Percentiles rank a stretch among this genome's conserved stretches.
phyloP scores from a whole-genome alignment of 345 rosid genomes.

The Hibiscus tridactylites region DNA sequence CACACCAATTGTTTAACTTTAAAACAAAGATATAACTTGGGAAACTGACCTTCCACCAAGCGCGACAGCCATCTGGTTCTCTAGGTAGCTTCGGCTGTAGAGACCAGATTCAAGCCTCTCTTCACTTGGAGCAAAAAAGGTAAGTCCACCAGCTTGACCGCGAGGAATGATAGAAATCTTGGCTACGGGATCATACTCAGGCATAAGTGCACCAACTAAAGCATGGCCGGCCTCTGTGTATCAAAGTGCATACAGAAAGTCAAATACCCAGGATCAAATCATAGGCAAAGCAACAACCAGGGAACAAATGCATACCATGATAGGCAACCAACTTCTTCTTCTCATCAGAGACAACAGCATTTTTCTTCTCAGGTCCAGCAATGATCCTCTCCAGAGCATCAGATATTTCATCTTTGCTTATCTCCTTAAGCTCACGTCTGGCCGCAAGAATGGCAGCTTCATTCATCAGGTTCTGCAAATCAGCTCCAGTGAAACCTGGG shows the following conservation, averaged over 20 bases:
- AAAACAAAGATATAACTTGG: background rate
- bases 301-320: conserved; percentile 47
- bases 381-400: conserved; percentile 98
- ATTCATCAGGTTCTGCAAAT: conserved; percentile 92
- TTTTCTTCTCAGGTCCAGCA: conserved; percentile 99
- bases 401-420: conserved; percentile 93
- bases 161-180: conserved; percentile 96
- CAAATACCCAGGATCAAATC: background rate
- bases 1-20: too few relatives aligned
- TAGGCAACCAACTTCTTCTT: conserved; percentile 91
- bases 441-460: conserved; percentile 99
- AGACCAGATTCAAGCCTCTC: conserved; percentile 97
- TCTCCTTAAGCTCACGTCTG: conserved; percentile 96
- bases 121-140: conserved; percentile 94
- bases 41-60: conserved; percentile 88
- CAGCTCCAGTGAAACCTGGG: conserved; percentile 95
- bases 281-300: background rate
- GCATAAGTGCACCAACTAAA: conserved; percentile 94
- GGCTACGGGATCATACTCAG: conserved; percentile 95
- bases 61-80: conserved; percentile 98
- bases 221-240: conserved; percentile 97
- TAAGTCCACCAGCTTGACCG: conserved; percentile 97
- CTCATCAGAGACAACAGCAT: conserved; percentile 91
- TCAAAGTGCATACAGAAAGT: background rate
- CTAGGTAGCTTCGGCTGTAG: conserved; percentile 93